Base-by-base conservation (phyloP, 139 green algal species). In the Picochlorum costavermella region DNA sequence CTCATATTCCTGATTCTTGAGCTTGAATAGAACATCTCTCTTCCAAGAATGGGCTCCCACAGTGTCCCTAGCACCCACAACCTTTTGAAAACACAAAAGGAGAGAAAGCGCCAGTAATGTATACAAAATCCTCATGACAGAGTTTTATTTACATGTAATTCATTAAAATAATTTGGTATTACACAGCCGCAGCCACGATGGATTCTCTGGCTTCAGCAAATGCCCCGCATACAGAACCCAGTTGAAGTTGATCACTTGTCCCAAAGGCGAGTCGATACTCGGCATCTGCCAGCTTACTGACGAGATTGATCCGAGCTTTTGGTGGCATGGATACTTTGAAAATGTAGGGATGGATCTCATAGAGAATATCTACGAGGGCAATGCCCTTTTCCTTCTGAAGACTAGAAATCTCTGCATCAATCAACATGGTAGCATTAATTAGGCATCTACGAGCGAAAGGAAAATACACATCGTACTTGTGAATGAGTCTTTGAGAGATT, bases 361-460 rank as follows among this genome's bases (percentile, higher is more conserved):
- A 79, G 23, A 97, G 70, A 43, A 98, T 87, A 77, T 98, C 92
- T 14, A 86, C 75, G 31, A 98, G 82, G 4, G 92, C 92, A 9
- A 98, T 64, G 4, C 92, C 92, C 31, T 87, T 81, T 10, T 78
- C 60, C 45, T 80, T 56, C 72, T 95, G 89, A 23, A 53, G 46
- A 53, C 16, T 20, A 53, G 46, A 53, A 66, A 94, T 70, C 44
- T 76, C 53, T 31, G 50, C 17, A 3, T 91, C 68, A 36, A 23
- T 23, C 20, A 23, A 23, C 20, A 23, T 23, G 20, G 20, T 23
- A 23, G 20, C 20, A 23, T 23, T 23, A 23, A 23, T 23, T 23
- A 23, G 20, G 20, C 20, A 23, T 23, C 20, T 23, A 23, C 20
- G 20, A 23, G 20, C 20, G 20, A 23, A 23, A 23, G 20, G 20